Evolutionary conservation across 768 basidiomycete species (phyloP), one percentile per base, ranked within the genome.

Genomic region (Boletellus emodensis): DNA sequence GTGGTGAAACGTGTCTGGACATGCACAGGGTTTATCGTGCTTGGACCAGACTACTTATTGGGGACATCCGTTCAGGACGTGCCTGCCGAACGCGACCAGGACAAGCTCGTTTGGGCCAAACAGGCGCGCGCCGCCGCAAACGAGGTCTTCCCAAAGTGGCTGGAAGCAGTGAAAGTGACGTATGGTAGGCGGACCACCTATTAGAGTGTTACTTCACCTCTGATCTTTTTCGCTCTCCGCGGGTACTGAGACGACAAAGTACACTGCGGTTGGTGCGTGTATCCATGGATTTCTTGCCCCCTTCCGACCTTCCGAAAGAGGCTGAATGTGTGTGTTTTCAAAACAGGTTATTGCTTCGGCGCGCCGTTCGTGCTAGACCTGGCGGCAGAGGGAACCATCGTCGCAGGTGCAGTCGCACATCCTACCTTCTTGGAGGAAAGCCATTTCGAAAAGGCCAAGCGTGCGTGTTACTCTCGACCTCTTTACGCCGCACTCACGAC

Each of bases 41-140:
- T 84, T 7, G 82, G 80, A 2, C 70, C 78, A 7, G 83, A 85
- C 56, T 84, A 82, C 56, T 80, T 84, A 64, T 73, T 80, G 49
- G 81, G 82, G 6, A 71, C 75, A 40, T 60, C 71, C 5, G 53
- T 79, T 3, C 55, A 72, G 32, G 55, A 63, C 3, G 68, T 77
- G 51, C 65, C 70, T 11, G 51, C 59, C 4, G 56, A 28, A 5
- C 3, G 2, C 1, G n/a, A n/a, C n/a, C n/a, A n/a, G n/a, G 72
- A 80, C 48, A 63, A 64, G 34, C 2, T 18, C 0, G 69, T 64
- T 1, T 84, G 81, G 80, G 57, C 74, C 13, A 40, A 45, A 0
- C 65, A 57, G 7, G 53, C 61, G 2, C 64, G 62, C 11, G 58
- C 54, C 17, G 63, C 65, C 5, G 75, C 82, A 1, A 55, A 44